Evolutionary conservation across 768 basidiomycete species (phyloP).

Genomic region (Naganishia vaughanmartiniae): DNA sequence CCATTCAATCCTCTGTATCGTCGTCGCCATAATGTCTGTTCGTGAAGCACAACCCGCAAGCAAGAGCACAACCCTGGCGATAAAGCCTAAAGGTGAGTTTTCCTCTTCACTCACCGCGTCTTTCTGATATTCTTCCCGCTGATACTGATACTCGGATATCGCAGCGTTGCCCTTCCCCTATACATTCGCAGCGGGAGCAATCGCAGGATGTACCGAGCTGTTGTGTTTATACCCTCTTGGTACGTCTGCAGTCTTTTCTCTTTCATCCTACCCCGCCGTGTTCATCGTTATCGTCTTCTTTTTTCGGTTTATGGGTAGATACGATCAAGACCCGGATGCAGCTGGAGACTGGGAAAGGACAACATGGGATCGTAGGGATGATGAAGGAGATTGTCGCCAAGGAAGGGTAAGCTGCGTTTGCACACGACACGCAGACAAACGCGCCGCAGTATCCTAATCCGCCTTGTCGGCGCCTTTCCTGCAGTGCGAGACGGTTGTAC

Average conservation of each 20-base stretch:
- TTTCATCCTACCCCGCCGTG: slow-evolving; percentile 15
- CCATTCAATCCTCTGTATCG: too few species aligned
- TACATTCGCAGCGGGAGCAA: slow-evolving; percentile 91
- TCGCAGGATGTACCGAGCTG: slow-evolving; percentile 64
- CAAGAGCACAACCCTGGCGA: neutral
- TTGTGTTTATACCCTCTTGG: slow-evolving; percentile 32
- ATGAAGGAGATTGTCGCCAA: slow-evolving; percentile 77
- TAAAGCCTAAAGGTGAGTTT: slow-evolving; percentile 7
- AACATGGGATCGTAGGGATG: slow-evolving; percentile 75
- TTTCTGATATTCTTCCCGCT: neutral
- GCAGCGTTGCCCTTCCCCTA: slow-evolving; percentile 56
- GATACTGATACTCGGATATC: neutral
- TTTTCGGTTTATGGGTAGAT: slow-evolving; percentile 57
- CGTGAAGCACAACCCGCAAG: neutral
- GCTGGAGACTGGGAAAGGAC: slow-evolving; percentile 76
- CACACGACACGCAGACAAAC: too few species aligned
- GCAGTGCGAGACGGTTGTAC: slow-evolving; percentile 61
- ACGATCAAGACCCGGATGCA: slow-evolving; percentile 99
- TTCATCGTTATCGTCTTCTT: neutral
- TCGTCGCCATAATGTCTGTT: slow-evolving; percentile 7
- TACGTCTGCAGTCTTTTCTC: slow-evolving; percentile 1
- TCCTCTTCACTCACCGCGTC: neutral
- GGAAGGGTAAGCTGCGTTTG: slow-evolving; percentile 58
- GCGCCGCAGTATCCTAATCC: too few species aligned
- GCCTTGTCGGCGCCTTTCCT: neutral